Evolutionary conservation across 768 basidiomycete genomes (phyloP).

Genomic region (Trametes maxima): DNA sequence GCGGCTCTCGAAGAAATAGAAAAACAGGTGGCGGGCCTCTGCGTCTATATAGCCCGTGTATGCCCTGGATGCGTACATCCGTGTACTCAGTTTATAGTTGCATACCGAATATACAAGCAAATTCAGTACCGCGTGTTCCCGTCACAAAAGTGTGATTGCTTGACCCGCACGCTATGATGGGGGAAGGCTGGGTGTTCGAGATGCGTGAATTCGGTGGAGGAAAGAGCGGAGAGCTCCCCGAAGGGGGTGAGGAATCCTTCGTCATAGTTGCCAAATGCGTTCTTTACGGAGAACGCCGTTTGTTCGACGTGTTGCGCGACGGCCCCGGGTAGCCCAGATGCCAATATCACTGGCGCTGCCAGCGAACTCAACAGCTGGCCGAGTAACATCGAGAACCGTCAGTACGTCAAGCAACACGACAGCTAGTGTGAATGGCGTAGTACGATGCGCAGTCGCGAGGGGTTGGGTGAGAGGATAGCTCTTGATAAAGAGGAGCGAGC

Average conservation of each 20-base stretch:
- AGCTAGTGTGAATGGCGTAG: background rate
- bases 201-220: constrained; percentile 39
- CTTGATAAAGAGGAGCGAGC: background rate
- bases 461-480: too few relatives aligned
- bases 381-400: background rate
- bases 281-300: background rate
- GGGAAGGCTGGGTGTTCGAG: constrained; percentile 50
- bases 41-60: constrained; percentile 78
- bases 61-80: constrained; percentile 52
- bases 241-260: constrained; percentile 39
- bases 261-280: constrained; percentile 18
- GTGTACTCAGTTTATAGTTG: constrained; percentile 80
- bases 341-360: background rate
- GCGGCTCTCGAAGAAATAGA: constrained; percentile 53
- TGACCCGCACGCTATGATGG: constrained; percentile 44
- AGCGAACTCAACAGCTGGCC: background rate
- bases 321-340: background rate
- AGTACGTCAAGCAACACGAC: background rate
- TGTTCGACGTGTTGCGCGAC: background rate
- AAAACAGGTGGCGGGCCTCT: constrained; percentile 50
- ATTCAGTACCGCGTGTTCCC: constrained; percentile 32
- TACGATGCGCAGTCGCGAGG: too few relatives aligned
- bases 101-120: constrained; percentile 36
- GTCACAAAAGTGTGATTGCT: constrained; percentile 47
- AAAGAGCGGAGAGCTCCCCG: constrained; percentile 31